A percentile compares a stretch with the other conserved stretches of the same genome.
These are phyloP conservation scores for Coprinopsis sp. DNA, from an alignment of 768 basidiomycete genomes.

Conservation along the genomic window DNA sequence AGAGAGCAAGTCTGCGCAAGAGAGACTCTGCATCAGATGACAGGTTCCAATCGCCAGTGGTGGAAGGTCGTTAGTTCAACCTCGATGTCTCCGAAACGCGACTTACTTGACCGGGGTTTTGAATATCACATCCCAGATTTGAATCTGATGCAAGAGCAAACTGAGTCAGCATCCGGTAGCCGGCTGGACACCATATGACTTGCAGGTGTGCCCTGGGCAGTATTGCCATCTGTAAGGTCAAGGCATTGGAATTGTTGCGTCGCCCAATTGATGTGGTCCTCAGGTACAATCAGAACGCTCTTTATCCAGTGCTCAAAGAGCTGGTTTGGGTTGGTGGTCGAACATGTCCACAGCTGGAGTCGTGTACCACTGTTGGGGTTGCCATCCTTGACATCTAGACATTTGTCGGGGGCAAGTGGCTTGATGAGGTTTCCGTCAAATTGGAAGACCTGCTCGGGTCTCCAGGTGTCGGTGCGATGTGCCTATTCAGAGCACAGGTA, in stretches of 20 bases:
- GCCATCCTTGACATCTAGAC: conserved; percentile 19
- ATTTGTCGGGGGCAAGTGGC: conserved; percentile 17
- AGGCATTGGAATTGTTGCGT: conserved; percentile 9
- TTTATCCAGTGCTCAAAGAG: conserved; percentile 12
- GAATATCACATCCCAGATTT: conserved; percentile 12
- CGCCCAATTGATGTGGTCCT: conserved; percentile 13
- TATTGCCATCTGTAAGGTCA: conserved; percentile 13
- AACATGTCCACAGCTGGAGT: conserved; percentile 22
- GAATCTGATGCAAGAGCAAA: conserved; percentile 4
- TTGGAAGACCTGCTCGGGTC: conserved; percentile 19
- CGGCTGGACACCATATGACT: not conserved
- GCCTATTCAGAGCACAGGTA: not conserved
- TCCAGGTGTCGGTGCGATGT: conserved; percentile 12
- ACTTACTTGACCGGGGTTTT: conserved; percentile 14
- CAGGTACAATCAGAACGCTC: conserved; percentile 6
- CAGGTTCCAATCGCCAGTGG: too few species aligned
- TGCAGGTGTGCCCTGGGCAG: conserved; percentile 12
- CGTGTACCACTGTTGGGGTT: conserved; percentile 13
- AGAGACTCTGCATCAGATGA: too few species aligned
- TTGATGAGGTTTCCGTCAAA: conserved; percentile 14
- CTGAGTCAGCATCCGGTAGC: not conserved
- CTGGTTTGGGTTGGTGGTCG: conserved; percentile 17
- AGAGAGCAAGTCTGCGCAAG: too few species aligned
- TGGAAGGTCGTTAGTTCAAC: too few species aligned
- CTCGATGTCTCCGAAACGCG: too few species aligned